Base-by-base conservation (phyloP, 2,329 filamentous ascomycete species). In the Lojkania enalia region DNA sequence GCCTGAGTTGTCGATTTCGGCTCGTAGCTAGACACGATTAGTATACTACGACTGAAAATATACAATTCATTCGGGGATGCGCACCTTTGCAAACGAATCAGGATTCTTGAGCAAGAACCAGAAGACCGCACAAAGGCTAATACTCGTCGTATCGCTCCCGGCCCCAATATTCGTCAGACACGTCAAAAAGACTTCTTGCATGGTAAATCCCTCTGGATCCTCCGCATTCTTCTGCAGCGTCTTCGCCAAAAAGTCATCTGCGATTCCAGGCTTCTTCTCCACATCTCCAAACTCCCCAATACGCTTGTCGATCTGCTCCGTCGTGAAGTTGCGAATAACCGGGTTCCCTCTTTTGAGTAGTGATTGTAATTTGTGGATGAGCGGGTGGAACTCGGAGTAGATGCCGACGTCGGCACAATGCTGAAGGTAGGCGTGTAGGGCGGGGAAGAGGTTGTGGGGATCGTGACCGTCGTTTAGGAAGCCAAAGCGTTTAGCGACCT, bases 61-160 rank as follows among this genome's bases (percentile, higher is more conserved):
- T n/a, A n/a, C n/a, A n/a, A n/a, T n/a, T n/a, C n/a, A n/a, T n/a
- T n/a, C n/a, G n/a, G n/a, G n/a, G n/a, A n/a, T n/a, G n/a, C n/a
- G n/a, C n/a, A n/a, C n/a, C n/a, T n/a, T n/a, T n/a, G n/a, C 25
- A 18, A 61, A 48, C 0, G 44, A 45, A 7, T 11, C 2, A 15
- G 56, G 58, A 3, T 46, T 46, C 19, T 44, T 51, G n/a, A 55
- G 32, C 2, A 58, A 39, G 19, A 54, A 43, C 40, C 51, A 59
- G 13, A 59, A 23, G 12, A 54, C 44, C 7, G 39, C 43, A 9
- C 40, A 60, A 2, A 64, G 55, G 2, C 66, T 64, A 15, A 69
- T 66, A 20, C 70, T 67, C 4, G 71, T 74, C 0, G 72, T 75
- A 40, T 75, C 72, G 13, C 58, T 62, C 4, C 71, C 71, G 1